Conservation (phyloP, 2,329 filamentous ascomycete species). For the Tolypocladium cylindrosporum region DNA sequence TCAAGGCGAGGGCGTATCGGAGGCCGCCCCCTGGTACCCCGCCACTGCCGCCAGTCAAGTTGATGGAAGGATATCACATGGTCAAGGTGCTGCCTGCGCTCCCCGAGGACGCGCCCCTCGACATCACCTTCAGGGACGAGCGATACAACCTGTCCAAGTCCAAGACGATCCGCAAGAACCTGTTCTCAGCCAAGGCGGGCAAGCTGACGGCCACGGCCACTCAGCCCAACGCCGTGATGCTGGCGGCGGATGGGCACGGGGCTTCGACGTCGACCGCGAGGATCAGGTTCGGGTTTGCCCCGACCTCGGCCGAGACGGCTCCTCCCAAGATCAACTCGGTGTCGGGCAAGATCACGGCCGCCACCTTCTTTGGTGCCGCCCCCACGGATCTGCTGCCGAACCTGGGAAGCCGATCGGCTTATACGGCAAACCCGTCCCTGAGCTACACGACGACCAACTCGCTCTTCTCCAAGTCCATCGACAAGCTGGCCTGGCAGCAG, state of each 20-base stretch:
- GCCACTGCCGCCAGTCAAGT: conserved; percentile 10
- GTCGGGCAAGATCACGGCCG: conserved; percentile 38
- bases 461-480: conserved; percentile 26
- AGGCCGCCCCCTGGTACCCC: not conserved
- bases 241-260: conserved; percentile 37
- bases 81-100: conserved; percentile 43
- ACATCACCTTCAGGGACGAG: conserved; percentile 35
- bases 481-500: conserved; percentile 31
- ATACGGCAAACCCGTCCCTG: conserved; percentile 29
- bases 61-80: conserved; percentile 31
- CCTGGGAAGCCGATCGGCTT: conserved; percentile 32
- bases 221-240: conserved; percentile 38
- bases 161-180: conserved; percentile 42
- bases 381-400: conserved; percentile 39
- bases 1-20: conserved; percentile 35
- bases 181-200: conserved; percentile 42
- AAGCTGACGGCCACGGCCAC: conserved; percentile 33
- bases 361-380: conserved; percentile 40
- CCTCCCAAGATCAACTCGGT: conserved; percentile 40
- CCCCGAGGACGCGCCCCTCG: conserved; percentile 40
- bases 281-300: conserved; percentile 38
- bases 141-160: conserved; percentile 39
- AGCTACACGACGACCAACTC: conserved; percentile 35
- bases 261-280: conserved; percentile 31
- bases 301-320: conserved; percentile 27